Evolutionary conservation across 2,329 filamentous ascomycete genomes (phyloP), one percentile per base, ranked within the genome.

Genomic region (Hymenoscyphus scutula): DNA sequence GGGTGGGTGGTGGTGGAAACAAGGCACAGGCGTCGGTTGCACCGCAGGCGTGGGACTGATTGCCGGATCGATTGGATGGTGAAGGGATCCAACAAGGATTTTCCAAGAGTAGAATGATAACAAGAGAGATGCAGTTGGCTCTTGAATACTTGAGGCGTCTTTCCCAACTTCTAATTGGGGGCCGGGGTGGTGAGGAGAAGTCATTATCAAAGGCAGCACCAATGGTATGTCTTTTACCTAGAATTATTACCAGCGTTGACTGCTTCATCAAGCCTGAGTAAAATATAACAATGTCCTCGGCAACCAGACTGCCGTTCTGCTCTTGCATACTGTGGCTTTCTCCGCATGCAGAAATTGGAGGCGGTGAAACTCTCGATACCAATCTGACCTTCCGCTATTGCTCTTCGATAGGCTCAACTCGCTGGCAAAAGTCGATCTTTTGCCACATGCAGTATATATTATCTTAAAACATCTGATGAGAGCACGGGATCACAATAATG

Each of bases 381-480:
- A 19, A 54, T 55, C 53, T 60, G 53, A 48, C 41, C 19, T 10
- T n/a, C 25, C 41, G 37, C 32, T 34, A 53, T 34, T 59, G 51
- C 41, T 48, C 41, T 54, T 59, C 61, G 51, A 23, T 27, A 53
- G 45, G 51, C 63, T 62, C 27, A 58, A 58, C 17, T 15, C 32
- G 56, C 55, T 62, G 61, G 55, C 58, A 61, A 56, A 56, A 54
- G 51, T 29, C 25, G 25, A 54, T 27, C 41, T 54, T 54, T 54
- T 54, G 51, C 51, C 51, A 32, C 13, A 32, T 27, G 51, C 29
- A 54, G 29, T 54, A 27, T 58, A 65, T 58, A 64, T 64, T 63
- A 38, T 48, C 1, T 53, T 56, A 11, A 25, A 27, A 54, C 62
- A 55, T 56, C 62, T 62, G 56, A 57, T 54, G 53, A 57, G 45